Evolutionary conservation across 2,329 filamentous ascomycete genomes (phyloP).

Genomic region (Zymoseptoria tritici): DNA sequence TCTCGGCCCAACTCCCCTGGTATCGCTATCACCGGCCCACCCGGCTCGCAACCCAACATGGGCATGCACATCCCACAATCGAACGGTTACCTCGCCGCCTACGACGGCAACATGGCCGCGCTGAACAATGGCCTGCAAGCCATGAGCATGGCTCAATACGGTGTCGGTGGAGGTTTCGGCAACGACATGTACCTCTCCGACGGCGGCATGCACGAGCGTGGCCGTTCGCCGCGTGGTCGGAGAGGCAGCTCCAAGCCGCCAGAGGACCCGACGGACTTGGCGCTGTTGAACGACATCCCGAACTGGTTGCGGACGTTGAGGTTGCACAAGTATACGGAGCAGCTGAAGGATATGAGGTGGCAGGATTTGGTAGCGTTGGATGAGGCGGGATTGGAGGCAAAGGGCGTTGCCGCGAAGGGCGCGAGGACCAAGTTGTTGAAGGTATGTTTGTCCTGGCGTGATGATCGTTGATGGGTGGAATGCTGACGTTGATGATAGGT

Average conservation of each 20-base stretch:
- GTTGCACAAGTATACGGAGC: conserved; percentile 97
- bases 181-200: conserved; percentile 89
- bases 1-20: conserved; percentile 88
- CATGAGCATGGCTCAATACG: conserved; percentile 49
- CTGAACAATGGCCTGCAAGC: conserved; percentile 65
- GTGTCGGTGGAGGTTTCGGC: conserved; percentile 61
- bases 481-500: conserved; percentile 47
- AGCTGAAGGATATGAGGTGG: conserved; percentile 96
- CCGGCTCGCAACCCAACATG: conserved; percentile 40
- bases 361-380: conserved; percentile 85
- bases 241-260: conserved; percentile 94
- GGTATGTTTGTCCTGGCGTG: conserved; percentile 49
- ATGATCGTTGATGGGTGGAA: background rate
- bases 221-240: conserved; percentile 83
- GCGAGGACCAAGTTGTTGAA: conserved; percentile 97
- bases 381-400: conserved; percentile 84
- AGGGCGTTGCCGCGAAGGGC: conserved; percentile 89
- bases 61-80: conserved; percentile 83
- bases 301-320: conserved; percentile 91
- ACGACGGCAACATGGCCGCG: conserved; percentile 51
- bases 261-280: conserved; percentile 90
- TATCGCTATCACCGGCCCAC: conserved; percentile 64
- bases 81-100: conserved; percentile 88
- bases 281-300: conserved; percentile 86
- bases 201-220: conserved; percentile 82